phyloP scores from a whole-genome alignment of 2,329 filamentous ascomycete genomes.

The Fusarium haematococcum region DNA sequence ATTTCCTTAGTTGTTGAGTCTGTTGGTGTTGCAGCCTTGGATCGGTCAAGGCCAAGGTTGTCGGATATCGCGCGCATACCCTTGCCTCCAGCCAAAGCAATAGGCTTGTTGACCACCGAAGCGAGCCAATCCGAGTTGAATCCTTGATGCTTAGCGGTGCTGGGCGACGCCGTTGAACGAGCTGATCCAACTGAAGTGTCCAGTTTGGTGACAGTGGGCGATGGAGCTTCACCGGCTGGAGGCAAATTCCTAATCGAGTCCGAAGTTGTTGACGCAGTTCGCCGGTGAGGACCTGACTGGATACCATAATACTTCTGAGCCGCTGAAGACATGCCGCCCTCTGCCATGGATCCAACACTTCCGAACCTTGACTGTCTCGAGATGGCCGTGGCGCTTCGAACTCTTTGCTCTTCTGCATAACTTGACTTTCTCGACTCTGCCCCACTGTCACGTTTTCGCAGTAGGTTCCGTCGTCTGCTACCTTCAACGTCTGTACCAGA shows the following conservation, averaged over 20 bases:
- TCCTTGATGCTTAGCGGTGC: conserved; percentile 57
- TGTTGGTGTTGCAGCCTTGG: conserved; percentile 61
- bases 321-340: conserved; percentile 70
- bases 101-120: conserved; percentile 61
- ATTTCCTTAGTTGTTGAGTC: conserved; percentile 56
- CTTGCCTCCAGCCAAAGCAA: conserved; percentile 64
- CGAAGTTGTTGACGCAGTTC: conserved; percentile 70
- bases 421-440: conserved; percentile 79
- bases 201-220: conserved; percentile 71
- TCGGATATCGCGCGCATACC: conserved; percentile 91
- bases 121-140: conserved; percentile 69
- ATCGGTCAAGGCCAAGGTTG: conserved; percentile 68
- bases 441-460: conserved; percentile 80
- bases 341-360: conserved; percentile 80
- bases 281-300: conserved; percentile 62
- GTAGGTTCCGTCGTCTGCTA: conserved; percentile 78
- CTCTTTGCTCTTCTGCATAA: conserved; percentile 79
- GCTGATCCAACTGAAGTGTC: conserved; percentile 59
- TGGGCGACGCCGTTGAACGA: conserved; percentile 57
- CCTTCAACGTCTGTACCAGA: conserved; percentile 88
- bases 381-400: conserved; percentile 73
- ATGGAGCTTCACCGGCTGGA: conserved; percentile 64
- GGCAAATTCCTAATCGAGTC: conserved; percentile 64
- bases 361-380: conserved; percentile 82
- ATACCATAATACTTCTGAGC: conserved; percentile 78